A percentile compares a stretch with the other conserved stretches of the same genome.
phyloP scores from a whole-genome alignment of 306 rosid species.

The Heteromeles arbutifolia region DNA sequence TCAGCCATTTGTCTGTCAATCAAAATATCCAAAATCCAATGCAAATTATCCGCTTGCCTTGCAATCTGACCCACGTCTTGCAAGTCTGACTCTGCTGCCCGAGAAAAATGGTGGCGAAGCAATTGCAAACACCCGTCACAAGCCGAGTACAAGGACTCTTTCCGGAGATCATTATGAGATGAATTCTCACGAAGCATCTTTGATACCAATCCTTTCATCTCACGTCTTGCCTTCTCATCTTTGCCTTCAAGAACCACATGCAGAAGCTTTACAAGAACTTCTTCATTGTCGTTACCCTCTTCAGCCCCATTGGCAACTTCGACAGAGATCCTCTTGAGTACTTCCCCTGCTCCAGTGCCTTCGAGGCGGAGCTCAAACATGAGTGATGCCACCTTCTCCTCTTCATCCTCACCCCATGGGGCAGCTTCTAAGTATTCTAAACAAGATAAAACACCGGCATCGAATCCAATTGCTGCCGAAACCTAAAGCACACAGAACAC shows the following conservation, averaged over 20 bases:
- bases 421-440: constrained; percentile 98
- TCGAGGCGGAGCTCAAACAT: constrained; percentile 89
- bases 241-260: constrained; percentile 96
- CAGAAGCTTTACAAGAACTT: constrained; percentile 77
- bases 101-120: constrained; percentile 53
- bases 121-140: constrained; percentile 75
- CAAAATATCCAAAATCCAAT: constrained; percentile 93
- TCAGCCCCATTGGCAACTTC: constrained; percentile 60
- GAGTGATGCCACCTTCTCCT: constrained; percentile 88
- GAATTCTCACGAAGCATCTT: constrained; percentile 93
- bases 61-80: constrained; percentile 75
- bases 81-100: constrained; percentile 52
- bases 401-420: constrained; percentile 98
- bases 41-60: constrained; percentile 83
- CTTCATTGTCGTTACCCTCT: constrained; percentile 76
- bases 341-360: constrained; percentile 81
- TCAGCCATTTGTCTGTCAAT: constrained; percentile 91
- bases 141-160: constrained; percentile 74
- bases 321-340: constrained; percentile 77
- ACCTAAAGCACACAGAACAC: constrained; percentile 38
- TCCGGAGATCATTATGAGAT: constrained; percentile 67
- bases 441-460: constrained; percentile 90
- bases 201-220: constrained; percentile 85
- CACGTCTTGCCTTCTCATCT: constrained; percentile 94
- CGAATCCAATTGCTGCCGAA: constrained; percentile 90